Conservation (phyloP, 2,329 filamentous ascomycete species). For the Beauveria bassiana region DNA sequence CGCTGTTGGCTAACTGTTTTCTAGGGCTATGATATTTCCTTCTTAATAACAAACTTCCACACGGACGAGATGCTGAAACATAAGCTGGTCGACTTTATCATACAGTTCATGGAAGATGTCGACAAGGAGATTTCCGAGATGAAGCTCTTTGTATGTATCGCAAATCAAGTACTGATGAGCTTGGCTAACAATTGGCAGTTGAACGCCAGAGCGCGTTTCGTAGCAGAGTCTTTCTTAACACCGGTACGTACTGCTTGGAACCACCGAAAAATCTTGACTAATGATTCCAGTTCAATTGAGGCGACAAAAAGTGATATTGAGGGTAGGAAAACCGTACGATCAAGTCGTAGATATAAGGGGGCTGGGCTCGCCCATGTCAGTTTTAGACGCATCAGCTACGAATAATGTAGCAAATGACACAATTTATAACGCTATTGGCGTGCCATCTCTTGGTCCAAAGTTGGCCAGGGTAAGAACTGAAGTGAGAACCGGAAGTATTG, state of each 20-base stretch:
- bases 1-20: constrained; percentile 18
- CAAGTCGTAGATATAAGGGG: background rate
- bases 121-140: constrained; percentile 99
- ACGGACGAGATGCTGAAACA: constrained; percentile 99
- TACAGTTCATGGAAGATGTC: constrained; percentile 99
- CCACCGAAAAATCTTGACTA: background rate
- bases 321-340: background rate
- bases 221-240: constrained; percentile 96
- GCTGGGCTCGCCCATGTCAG: constrained; percentile 1
- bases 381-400: constrained; percentile 1
- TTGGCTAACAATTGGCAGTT: constrained; percentile 47
- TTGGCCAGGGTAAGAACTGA: background rate
- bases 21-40: constrained; percentile 96
- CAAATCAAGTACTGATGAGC: constrained; percentile 12
- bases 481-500: background rate
- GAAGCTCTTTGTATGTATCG: constrained; percentile 89
- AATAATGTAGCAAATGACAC: constrained; percentile 8
- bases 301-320: background rate
- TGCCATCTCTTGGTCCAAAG: background rate
- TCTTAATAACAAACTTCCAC: constrained; percentile 97
- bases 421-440: background rate
- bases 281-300: constrained; percentile 3
- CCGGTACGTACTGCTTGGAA: constrained; percentile 50
- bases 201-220: constrained; percentile 93
- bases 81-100: constrained; percentile 98